A percentile compares a stretch with the other conserved stretches of the same genome.
Evolutionary conservation across 352 stramenopile genomes (phyloP).

Genomic region (Globisporangium nunn): DNA sequence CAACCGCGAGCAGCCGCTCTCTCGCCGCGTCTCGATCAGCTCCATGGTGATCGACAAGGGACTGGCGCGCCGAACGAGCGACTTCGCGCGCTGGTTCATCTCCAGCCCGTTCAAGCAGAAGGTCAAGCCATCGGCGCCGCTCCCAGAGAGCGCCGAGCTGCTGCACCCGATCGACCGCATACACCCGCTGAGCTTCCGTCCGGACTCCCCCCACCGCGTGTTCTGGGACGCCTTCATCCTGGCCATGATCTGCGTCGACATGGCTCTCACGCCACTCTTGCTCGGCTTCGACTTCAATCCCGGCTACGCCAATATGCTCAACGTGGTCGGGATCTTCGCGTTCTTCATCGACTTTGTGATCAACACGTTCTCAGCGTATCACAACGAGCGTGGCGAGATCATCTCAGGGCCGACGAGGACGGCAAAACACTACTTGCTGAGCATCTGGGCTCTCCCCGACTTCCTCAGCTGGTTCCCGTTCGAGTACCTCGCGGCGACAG

Average conservation of each 20-base stretch:
- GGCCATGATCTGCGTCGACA: conserved; percentile 43
- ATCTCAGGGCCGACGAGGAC: conserved; percentile 38
- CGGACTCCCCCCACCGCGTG: conserved; percentile 32
- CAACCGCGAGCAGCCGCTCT: conserved; percentile 21
- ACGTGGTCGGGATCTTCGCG: conserved; percentile 27
- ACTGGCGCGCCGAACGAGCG: conserved; percentile 3
- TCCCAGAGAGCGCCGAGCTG: conserved; percentile 22
- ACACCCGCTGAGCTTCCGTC: conserved; percentile 39
- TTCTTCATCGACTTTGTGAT: conserved; percentile 55
- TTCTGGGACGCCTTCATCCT: conserved; percentile 52
- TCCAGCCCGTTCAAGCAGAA: conserved; percentile 2
- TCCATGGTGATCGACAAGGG: conserved; percentile 15
- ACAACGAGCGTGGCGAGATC: conserved; percentile 37
- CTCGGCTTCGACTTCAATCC: conserved; percentile 39
- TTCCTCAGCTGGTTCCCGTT: conserved; percentile 72
- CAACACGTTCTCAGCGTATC: conserved; percentile 51
- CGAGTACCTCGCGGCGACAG: conserved; percentile 26
- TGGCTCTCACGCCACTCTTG: conserved; percentile 42
- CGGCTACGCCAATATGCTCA: conserved; percentile 19
- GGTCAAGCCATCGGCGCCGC: conserved; percentile 4
- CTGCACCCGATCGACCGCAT: conserved; percentile 28
- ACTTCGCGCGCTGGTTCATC: conserved; percentile 9
- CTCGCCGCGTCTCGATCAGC: conserved; percentile 30
- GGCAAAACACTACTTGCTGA: conserved; percentile 39
- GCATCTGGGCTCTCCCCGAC: conserved; percentile 45